Percentiles rank a stretch among this genome's conserved stretches.
phyloP scores from a whole-genome alignment of 768 basidiomycete species.

The Leucosporidium scottii region DNA sequence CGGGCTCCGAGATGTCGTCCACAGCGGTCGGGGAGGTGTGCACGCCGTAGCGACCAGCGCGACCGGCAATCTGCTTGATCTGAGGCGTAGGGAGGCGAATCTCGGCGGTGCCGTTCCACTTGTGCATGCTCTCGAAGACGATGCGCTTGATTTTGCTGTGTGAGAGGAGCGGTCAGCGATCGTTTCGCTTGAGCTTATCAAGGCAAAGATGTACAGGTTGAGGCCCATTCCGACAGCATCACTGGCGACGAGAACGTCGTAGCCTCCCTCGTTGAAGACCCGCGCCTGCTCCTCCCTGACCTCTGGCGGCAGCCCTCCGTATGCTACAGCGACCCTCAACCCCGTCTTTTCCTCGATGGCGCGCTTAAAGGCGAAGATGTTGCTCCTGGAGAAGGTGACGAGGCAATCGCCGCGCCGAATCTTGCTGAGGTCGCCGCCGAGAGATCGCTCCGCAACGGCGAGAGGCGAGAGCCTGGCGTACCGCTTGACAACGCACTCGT shows the following conservation, averaged over 20 bases:
- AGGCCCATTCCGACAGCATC: constrained; percentile 97
- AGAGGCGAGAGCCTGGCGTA: constrained; percentile 86
- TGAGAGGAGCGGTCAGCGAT: constrained; percentile 11
- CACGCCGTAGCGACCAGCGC: constrained; percentile 81
- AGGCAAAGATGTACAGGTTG: constrained; percentile 68
- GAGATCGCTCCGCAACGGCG: constrained; percentile 56
- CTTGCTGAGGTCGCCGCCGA: constrained; percentile 55
- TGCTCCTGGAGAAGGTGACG: constrained; percentile 69
- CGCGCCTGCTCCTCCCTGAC: constrained; percentile 84
- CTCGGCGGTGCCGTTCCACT: constrained; percentile 53
- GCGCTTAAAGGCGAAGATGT: constrained; percentile 71
- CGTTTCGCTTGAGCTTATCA: background rate
- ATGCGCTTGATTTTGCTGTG: constrained; percentile 82
- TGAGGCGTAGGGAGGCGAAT: constrained; percentile 59
- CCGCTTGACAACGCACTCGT: constrained; percentile 68
- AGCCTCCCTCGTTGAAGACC: constrained; percentile 80
- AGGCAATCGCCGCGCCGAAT: constrained; percentile 81
- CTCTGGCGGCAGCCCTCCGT: constrained; percentile 87
- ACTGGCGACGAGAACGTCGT: constrained; percentile 83
- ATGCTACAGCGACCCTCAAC: constrained; percentile 80
- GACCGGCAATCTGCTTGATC: constrained; percentile 88
- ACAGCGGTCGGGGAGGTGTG: constrained; percentile 43
- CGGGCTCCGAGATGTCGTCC: constrained; percentile 30
- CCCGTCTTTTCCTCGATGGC: constrained; percentile 63
- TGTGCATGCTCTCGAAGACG: constrained; percentile 63